phyloP scores from a whole-genome alignment of 1,284 basidiomycete species.

The Ustilago loliicola region DNA sequence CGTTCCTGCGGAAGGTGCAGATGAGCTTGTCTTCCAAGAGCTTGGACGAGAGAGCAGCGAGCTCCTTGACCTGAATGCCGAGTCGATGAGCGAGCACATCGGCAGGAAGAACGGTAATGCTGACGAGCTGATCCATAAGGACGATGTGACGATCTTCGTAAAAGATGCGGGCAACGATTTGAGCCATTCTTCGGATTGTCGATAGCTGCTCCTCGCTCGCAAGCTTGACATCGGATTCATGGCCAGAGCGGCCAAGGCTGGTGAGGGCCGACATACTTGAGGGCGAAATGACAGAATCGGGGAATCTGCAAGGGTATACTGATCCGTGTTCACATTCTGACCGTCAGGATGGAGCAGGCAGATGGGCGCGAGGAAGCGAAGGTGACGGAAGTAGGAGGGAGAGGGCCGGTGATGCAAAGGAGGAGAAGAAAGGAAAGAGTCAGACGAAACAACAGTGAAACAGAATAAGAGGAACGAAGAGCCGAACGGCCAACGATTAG shows the following conservation, averaged over 20 bases:
- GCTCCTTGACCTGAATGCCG: conserved; percentile 89
- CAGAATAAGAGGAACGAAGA: neutral
- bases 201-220: conserved; percentile 63
- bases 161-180: conserved; percentile 91
- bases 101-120: conserved; percentile 89
- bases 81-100: conserved; percentile 89
- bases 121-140: conserved; percentile 90
- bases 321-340: conserved; percentile 1
- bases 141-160: conserved; percentile 93
- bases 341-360: neutral
- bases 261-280: conserved; percentile 37
- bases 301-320: conserved; percentile 3
- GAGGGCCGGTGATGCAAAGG: neutral
- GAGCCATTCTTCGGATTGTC: conserved; percentile 76
- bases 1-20: conserved; percentile 70
- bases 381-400: conserved; percentile 8
- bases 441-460: conserved; percentile 25
- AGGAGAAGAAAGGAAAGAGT: conserved; percentile 12
- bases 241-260: conserved; percentile 34
- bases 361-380: neutral
- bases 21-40: conserved; percentile 84
- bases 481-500: conserved; percentile 15
- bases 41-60: conserved; percentile 89
- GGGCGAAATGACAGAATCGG: neutral
- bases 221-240: conserved; percentile 45